Conservation (phyloP, 208 protist genomes). For the Histomonas meleagridis region DNA sequence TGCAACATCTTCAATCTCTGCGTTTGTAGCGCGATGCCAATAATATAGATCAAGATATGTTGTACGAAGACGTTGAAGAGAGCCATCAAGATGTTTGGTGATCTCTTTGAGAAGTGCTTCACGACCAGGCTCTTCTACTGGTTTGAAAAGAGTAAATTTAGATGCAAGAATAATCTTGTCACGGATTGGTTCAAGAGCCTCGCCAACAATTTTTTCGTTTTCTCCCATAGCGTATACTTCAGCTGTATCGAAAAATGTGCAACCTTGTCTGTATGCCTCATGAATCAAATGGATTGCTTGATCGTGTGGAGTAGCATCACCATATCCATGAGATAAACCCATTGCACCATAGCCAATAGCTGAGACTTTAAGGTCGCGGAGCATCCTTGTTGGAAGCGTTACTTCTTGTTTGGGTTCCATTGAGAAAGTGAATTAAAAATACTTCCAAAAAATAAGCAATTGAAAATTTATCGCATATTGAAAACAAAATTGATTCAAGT, state of each 20-base stretch:
- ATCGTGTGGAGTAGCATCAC: neutral
- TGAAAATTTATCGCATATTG: too few relatives aligned
- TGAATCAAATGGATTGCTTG: neutral
- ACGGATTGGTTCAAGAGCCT: neutral
- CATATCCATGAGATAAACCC: neutral
- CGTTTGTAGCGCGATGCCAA: slow-evolving; percentile 1
- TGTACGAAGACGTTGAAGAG: slow-evolving; percentile 9
- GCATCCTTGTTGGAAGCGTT: too few relatives aligned
- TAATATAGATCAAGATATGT: slow-evolving; percentile 36
- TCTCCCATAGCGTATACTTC: slow-evolving; percentile 15
- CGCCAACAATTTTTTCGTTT: neutral
- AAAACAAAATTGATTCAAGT: too few relatives aligned
- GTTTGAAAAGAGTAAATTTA: neutral
- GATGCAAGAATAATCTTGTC: neutral
- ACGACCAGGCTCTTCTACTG: neutral
- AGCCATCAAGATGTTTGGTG: neutral
- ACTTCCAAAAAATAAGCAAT: too few relatives aligned
- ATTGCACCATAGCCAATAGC: neutral
- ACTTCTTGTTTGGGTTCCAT: too few relatives aligned
- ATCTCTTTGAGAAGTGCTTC: neutral
- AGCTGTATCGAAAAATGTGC: slow-evolving; percentile 37
- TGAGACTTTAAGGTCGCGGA: neutral
- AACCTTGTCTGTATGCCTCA: neutral
- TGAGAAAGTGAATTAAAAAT: too few relatives aligned
- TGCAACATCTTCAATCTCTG: slow-evolving; percentile 38